A percentile compares a stretch with the other conserved stretches of the same genome.
phyloP scores from a whole-genome alignment of 257 asterid species.

The Cordia subcordata region DNA sequence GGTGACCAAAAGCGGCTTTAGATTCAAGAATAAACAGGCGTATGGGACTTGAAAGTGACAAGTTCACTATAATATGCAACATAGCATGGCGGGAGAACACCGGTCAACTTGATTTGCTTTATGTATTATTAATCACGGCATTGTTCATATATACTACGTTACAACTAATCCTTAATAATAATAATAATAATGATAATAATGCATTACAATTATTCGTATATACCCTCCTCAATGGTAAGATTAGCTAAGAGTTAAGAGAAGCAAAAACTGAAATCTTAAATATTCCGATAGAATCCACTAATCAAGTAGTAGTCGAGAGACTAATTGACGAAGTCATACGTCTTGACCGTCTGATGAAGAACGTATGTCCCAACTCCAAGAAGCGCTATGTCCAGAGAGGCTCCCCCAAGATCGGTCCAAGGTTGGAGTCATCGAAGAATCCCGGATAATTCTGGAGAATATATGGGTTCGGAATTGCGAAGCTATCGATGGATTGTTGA shows the following conservation, averaged over 20 bases:
- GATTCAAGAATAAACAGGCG: slow-evolving; percentile 16
- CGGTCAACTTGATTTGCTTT: slow-evolving; percentile 31
- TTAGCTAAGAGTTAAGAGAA: slow-evolving; percentile 15
- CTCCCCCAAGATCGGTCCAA: slow-evolving; percentile 38
- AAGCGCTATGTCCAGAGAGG: slow-evolving; percentile 52
- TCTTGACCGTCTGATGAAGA: too few relatives aligned
- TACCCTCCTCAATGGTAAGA: slow-evolving; percentile 4
- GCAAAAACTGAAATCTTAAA: not conserved
- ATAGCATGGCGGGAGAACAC: slow-evolving; percentile 9
- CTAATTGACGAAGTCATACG: not conserved
- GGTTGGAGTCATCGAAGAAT: slow-evolving; percentile 32
- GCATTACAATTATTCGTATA: slow-evolving; percentile 11
- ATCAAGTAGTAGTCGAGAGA: too few relatives aligned
- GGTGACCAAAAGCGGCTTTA: slow-evolving; percentile 28
- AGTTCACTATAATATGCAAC: not conserved
- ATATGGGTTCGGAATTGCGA: slow-evolving; percentile 8
- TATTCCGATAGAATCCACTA: not conserved
- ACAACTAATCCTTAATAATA: too few relatives aligned
- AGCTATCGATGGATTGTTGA: slow-evolving; percentile 28
- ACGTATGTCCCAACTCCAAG: too few relatives aligned
- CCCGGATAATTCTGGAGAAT: slow-evolving; percentile 27
- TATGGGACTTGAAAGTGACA: slow-evolving; percentile 11
- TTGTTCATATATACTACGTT: too few relatives aligned
- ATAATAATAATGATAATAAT: too few relatives aligned
- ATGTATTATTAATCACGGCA: slow-evolving; percentile 6